phyloP scores from a whole-genome alignment of 2,329 filamentous ascomycete species.

The Colletotrichum incanum region DNA sequence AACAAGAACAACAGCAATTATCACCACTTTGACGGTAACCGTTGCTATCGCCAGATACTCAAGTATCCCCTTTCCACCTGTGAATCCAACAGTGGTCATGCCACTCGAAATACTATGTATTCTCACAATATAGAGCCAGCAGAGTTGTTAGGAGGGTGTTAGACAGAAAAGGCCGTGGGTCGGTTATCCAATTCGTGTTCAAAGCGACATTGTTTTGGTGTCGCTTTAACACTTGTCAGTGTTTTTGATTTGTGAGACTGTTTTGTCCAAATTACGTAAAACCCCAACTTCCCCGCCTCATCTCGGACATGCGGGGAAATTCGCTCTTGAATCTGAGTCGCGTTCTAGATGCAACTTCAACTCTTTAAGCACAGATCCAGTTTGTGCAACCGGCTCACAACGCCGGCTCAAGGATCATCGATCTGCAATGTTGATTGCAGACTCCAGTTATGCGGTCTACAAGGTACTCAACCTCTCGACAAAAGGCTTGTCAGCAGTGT shows the following conservation, averaged over 20 bases:
- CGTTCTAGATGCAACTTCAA: neutral
- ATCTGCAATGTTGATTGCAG: neutral
- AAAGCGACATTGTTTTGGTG: neutral
- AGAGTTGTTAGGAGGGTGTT: neutral
- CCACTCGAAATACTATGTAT: too few relatives aligned
- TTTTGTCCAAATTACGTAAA: conserved; percentile 13
- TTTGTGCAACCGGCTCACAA: neutral
- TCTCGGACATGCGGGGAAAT: neutral
- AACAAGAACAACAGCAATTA: too few relatives aligned
- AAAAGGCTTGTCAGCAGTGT: conserved; percentile 58
- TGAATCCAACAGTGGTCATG: too few relatives aligned
- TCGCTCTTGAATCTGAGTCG: neutral
- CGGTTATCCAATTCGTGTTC: neutral
- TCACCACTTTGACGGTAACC: too few relatives aligned
- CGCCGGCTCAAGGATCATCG: neutral
- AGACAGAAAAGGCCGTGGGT: neutral
- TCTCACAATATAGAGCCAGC: neutral
- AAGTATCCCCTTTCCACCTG: too few relatives aligned
- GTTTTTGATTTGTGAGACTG: neutral
- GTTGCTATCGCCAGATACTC: too few relatives aligned
- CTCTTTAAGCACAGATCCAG: neutral
- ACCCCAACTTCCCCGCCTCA: conserved; percentile 13
- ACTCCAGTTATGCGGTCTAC: conserved; percentile 27
- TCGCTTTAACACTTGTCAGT: neutral
- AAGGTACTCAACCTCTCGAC: conserved; percentile 56